These are phyloP conservation scores for Pascua guehoae DNA, from an alignment of 1,284 basidiomycete species.

Conservation along the genomic window DNA sequence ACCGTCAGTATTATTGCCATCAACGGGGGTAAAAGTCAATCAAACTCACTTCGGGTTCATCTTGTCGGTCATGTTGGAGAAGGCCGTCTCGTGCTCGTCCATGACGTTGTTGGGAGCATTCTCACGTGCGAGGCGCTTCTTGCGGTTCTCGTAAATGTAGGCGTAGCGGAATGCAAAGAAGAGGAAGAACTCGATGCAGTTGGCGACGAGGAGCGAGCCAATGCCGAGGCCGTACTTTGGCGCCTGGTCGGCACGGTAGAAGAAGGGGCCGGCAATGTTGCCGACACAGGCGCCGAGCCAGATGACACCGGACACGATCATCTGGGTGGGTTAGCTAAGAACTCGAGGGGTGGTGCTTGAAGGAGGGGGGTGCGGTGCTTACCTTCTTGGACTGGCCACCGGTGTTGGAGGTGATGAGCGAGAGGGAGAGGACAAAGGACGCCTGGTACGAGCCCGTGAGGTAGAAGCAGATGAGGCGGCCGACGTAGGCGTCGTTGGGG, in stretches of 20 bases:
- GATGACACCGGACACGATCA: slow-evolving; percentile 45
- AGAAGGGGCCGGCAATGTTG: slow-evolving; percentile 52
- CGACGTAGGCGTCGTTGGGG: slow-evolving; percentile 44
- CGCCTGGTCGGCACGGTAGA: slow-evolving; percentile 47
- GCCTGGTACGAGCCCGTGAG: slow-evolving; percentile 52
- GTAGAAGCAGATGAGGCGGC: slow-evolving; percentile 56
- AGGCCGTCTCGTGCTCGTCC: slow-evolving; percentile 31
- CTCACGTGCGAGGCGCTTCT: slow-evolving; percentile 41
- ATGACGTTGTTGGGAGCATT: slow-evolving; percentile 1
- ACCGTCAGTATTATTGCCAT: background rate
- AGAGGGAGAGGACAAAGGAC: slow-evolving; percentile 53
- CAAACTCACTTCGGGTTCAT: slow-evolving; percentile 42
- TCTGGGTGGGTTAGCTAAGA: too few relatives aligned
- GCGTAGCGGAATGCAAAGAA: slow-evolving; percentile 50
- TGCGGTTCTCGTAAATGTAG: slow-evolving; percentile 49
- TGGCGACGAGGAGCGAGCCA: slow-evolving; percentile 49
- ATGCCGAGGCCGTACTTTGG: slow-evolving; percentile 52
- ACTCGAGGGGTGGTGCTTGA: too few relatives aligned
- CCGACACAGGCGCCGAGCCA: slow-evolving; percentile 48
- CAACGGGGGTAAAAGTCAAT: background rate
- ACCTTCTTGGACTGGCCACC: slow-evolving; percentile 54
- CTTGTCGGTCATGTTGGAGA: slow-evolving; percentile 46
- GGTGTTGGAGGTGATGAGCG: slow-evolving; percentile 53
- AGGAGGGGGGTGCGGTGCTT: too few relatives aligned
- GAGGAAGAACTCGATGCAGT: slow-evolving; percentile 45